phyloP scores from a whole-genome alignment of 2,329 filamentous ascomycete species.

The Blastomyces silverae region DNA sequence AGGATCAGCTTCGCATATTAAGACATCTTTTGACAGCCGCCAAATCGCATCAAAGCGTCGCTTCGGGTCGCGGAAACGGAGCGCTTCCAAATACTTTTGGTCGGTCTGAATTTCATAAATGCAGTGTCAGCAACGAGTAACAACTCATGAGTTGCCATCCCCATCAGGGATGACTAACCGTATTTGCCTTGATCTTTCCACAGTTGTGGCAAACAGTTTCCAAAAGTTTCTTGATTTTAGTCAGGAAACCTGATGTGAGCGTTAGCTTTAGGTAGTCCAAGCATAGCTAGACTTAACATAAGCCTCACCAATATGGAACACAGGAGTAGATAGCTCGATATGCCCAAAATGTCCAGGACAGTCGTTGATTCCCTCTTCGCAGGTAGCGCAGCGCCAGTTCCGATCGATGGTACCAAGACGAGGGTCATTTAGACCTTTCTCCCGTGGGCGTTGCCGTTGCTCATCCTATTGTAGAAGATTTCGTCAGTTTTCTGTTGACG shows the following conservation, averaged over 20 bases:
- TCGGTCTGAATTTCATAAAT: slow-evolving; percentile 58
- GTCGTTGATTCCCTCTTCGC: slow-evolving; percentile 88
- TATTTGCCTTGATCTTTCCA: slow-evolving; percentile 93
- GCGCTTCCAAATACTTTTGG: slow-evolving; percentile 72
- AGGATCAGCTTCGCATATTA: slow-evolving; percentile 73
- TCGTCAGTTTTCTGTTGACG: slow-evolving; percentile 11
- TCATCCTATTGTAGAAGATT: slow-evolving; percentile 57
- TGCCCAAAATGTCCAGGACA: slow-evolving; percentile 98
- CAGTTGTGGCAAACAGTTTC: slow-evolving; percentile 99
- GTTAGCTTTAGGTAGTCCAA: slow-evolving; percentile 25
- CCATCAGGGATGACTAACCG: slow-evolving; percentile 73
- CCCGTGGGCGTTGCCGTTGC: slow-evolving; percentile 79
- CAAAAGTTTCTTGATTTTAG: slow-evolving; percentile 98
- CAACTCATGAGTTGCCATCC: slow-evolving; percentile 49
- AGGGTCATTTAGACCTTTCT: slow-evolving; percentile 89
- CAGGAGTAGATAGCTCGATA: slow-evolving; percentile 93
- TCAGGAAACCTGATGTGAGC: slow-evolving; percentile 71
- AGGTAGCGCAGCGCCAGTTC: slow-evolving; percentile 92
- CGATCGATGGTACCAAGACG: slow-evolving; percentile 94
- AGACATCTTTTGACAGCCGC: slow-evolving; percentile 84
- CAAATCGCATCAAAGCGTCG: slow-evolving; percentile 88
- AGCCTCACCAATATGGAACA: slow-evolving; percentile 68
- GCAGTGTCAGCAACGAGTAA: slow-evolving; percentile 43
- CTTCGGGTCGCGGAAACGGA: slow-evolving; percentile 85
- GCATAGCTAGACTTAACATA: slow-evolving; percentile 19